These are phyloP conservation scores for Cryptosporidium viatorum DNA, from an alignment of 169 alveolate species.

Conservation along the genomic window DNA sequence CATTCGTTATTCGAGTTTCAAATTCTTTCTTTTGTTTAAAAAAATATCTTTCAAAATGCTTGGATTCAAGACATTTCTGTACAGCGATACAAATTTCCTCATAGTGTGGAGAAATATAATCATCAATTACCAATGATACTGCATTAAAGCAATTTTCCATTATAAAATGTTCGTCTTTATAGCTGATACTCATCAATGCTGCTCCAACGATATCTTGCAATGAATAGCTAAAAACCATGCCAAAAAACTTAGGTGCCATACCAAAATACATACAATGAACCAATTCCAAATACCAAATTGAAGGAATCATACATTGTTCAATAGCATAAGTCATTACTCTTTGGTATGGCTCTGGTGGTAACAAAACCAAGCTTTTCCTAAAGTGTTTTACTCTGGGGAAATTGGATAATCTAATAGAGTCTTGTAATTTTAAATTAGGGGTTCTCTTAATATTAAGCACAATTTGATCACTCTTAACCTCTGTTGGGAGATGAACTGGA, in stretches of 20 bases:
- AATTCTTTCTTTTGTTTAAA: slow-evolving; percentile 9
- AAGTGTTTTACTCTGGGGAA: slow-evolving; percentile 6
- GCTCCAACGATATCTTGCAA: slow-evolving; percentile 62
- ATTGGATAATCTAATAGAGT: not conserved
- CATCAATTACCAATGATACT: slow-evolving; percentile 48
- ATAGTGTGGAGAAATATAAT: slow-evolving; percentile 38
- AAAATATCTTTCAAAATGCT: not conserved
- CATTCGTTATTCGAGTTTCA: not conserved
- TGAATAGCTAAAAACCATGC: slow-evolving; percentile 30
- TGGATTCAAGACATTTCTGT: slow-evolving; percentile 3
- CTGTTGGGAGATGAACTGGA: slow-evolving; percentile 43
- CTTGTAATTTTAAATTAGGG: not conserved
- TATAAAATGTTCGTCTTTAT: slow-evolving; percentile 28
- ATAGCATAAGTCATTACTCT: slow-evolving; percentile 64
- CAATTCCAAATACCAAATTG: slow-evolving; percentile 64
- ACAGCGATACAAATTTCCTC: slow-evolving; percentile 18
- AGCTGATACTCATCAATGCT: slow-evolving; percentile 50
- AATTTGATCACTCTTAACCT: not conserved
- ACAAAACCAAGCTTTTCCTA: slow-evolving; percentile 3
- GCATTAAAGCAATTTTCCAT: slow-evolving; percentile 51
- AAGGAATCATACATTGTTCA: slow-evolving; percentile 62
- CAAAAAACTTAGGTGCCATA: slow-evolving; percentile 28
- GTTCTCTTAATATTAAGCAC: not conserved
- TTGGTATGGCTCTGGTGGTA: slow-evolving; percentile 64
- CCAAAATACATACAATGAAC: slow-evolving; percentile 59